Conservation (phyloP, 441 rosid genomes). For the Mallotus repandus region DNA sequence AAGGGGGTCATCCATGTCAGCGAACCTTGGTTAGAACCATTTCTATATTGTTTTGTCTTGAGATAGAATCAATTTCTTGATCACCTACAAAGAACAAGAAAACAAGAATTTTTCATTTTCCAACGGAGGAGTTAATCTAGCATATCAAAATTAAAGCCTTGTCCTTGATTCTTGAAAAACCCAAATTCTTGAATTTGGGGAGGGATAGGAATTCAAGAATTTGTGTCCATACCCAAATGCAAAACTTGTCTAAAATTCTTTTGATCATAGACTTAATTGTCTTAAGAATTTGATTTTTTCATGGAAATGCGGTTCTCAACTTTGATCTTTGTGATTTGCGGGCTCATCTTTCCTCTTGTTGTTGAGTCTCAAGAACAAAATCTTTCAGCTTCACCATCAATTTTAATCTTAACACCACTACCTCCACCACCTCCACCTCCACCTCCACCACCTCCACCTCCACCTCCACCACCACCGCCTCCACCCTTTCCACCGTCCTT, state of each 20-base stretch:
- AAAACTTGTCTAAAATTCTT: slow-evolving; percentile 10
- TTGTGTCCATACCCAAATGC: slow-evolving; percentile 25
- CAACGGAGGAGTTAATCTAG: too few species aligned
- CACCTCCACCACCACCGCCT: neutral
- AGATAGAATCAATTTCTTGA: slow-evolving; percentile 5
- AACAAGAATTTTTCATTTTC: neutral
- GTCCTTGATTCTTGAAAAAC: slow-evolving; percentile 7
- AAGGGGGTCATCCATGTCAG: too few species aligned
- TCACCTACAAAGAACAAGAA: neutral
- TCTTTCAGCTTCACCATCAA: neutral
- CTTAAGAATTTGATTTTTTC: slow-evolving; percentile 2
- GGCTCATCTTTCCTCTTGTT: slow-evolving; percentile 34
- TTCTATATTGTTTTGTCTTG: neutral
- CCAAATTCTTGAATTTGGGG: slow-evolving; percentile 21
- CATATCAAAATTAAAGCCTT: neutral
- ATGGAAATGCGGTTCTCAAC: slow-evolving; percentile 43
- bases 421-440: slow-evolving; percentile 9
- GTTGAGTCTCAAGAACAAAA: slow-evolving; percentile 40
- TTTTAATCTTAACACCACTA: neutral
- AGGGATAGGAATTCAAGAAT: slow-evolving; percentile 3
- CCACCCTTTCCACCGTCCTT: slow-evolving; percentile 3
- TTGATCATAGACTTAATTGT: slow-evolving; percentile 6
- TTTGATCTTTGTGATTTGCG: slow-evolving; percentile 27
- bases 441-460: neutral
- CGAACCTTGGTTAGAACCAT: too few species aligned